Evolutionary conservation across 2,329 filamentous ascomycete species (phyloP).

Genomic region (Hawksworthiomyces lignivorus): DNA sequence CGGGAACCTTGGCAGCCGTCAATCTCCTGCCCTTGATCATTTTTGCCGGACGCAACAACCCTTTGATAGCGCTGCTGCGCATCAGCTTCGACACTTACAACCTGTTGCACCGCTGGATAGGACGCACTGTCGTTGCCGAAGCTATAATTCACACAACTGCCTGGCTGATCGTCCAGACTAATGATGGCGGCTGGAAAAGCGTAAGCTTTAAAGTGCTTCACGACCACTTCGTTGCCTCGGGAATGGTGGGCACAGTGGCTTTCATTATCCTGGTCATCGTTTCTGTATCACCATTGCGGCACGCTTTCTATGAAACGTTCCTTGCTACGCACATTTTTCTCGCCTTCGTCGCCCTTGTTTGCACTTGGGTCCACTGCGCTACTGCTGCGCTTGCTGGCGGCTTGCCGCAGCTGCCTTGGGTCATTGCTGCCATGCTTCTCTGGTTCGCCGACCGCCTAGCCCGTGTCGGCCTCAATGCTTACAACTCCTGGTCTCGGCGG

Average conservation of each 20-base stretch:
- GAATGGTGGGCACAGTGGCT: conserved; percentile 44
- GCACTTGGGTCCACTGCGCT: conserved; percentile 72
- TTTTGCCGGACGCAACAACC: conserved; percentile 88
- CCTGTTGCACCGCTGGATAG: conserved; percentile 76
- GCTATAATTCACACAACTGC: conserved; percentile 61
- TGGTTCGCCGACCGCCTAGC: conserved; percentile 62
- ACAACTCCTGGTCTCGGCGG: conserved; percentile 54
- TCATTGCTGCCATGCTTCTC: conserved; percentile 65
- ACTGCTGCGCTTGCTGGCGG: conserved; percentile 56
- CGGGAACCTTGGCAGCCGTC: conserved; percentile 73
- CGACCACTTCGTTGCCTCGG: conserved; percentile 56
- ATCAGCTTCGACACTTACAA: conserved; percentile 98
- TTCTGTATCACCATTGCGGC: conserved; percentile 72
- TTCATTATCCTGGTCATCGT: conserved; percentile 61
- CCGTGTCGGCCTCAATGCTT: conserved; percentile 56
- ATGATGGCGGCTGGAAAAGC: conserved; percentile 55
- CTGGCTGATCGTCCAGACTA: conserved; percentile 67
- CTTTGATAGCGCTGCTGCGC: conserved; percentile 69
- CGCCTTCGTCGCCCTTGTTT: conserved; percentile 58
- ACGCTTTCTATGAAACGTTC: conserved; percentile 97
- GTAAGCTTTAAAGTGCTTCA: conserved; percentile 45
- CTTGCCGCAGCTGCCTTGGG: conserved; percentile 65
- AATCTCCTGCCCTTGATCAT: conserved; percentile 91
- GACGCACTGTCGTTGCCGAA: conserved; percentile 64
- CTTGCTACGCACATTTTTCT: conserved; percentile 76